Percentiles rank a stretch among this genome's conserved stretches.
phyloP scores from a whole-genome alignment of 192 early-diverging fungal genomes.

The Rhizoclosmatium globosum region DNA sequence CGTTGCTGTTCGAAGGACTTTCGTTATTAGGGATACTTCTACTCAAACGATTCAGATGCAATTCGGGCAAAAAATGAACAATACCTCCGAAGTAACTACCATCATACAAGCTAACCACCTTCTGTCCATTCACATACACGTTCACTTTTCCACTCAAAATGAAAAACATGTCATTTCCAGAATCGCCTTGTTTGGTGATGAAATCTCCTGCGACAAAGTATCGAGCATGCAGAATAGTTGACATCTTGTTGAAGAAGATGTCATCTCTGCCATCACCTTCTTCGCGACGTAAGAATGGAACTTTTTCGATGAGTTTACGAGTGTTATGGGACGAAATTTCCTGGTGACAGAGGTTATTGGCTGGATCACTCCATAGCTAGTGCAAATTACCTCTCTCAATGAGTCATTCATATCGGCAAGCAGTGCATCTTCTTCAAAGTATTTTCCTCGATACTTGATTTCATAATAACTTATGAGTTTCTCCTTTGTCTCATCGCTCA shows the following conservation, averaged over 20 bases:
- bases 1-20: conserved; percentile 4
- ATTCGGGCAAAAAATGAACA: not conserved
- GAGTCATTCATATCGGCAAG: conserved; percentile 45
- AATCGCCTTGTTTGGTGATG: conserved; percentile 39
- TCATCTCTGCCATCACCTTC: conserved; percentile 37
- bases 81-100: conserved; percentile 21
- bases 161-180: conserved; percentile 61
- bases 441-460: conserved; percentile 45
- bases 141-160: conserved; percentile 52
- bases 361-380: not conserved
- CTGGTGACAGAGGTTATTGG: not conserved
- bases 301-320: conserved; percentile 38
- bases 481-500: conserved; percentile 37
- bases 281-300: conserved; percentile 38
- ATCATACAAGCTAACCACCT: conserved; percentile 37
- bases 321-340: conserved; percentile 42
- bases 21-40: conserved; percentile 13
- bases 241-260: conserved; percentile 19
- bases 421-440: conserved; percentile 42
- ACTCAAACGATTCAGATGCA: not conserved
- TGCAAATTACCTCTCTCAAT: conserved; percentile 44
- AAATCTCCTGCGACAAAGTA: conserved; percentile 39
- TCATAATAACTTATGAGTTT: conserved; percentile 46
- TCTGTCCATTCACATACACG: conserved; percentile 44
- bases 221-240: conserved; percentile 28